Evolutionary conservation across 805 yeast species (phyloP).

Genomic region (Sporopachydermia quercuum): DNA sequence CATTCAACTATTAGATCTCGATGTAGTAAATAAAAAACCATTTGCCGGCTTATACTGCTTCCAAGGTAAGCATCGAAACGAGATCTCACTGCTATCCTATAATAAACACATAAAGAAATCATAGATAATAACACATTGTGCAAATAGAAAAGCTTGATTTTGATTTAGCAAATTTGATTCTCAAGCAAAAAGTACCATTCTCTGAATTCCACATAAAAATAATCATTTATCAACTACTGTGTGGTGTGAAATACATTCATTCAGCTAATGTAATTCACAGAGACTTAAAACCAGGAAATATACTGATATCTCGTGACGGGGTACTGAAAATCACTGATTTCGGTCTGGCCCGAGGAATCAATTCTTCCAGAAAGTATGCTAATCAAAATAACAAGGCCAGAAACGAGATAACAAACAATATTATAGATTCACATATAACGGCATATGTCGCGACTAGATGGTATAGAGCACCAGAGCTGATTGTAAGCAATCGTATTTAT

Average conservation of each 20-base stretch:
- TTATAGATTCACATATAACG: conserved; percentile 30
- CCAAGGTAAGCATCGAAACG: conserved; percentile 31
- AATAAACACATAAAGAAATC: too few species aligned
- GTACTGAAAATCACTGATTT: conserved; percentile 79
- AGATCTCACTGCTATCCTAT: too few species aligned
- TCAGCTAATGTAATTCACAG: conserved; percentile 87
- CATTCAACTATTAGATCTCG: conserved; percentile 58
- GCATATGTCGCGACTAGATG: conserved; percentile 89
- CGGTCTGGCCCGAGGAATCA: conserved; percentile 76
- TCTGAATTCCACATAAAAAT: conserved; percentile 73
- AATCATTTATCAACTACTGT: conserved; percentile 65
- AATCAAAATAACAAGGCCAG: conserved; percentile 18
- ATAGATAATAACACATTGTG: neutral
- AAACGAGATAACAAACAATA: conserved; percentile 15
- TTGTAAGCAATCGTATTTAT: conserved; percentile 44
- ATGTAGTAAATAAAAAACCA: conserved; percentile 47
- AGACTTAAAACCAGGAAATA: conserved; percentile 85
- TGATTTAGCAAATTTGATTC: conserved; percentile 67
- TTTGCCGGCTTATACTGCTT: conserved; percentile 81
- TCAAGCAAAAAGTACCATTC: conserved; percentile 41
- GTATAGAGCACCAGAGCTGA: conserved; percentile 90
- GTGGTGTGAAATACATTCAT: conserved; percentile 82
- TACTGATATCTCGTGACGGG: conserved; percentile 63
- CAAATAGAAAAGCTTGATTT: conserved; percentile 52
- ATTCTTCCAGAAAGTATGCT: conserved; percentile 9